Percentiles rank a stretch among this genome's conserved stretches.
Evolutionary conservation across 2,329 filamentous ascomycete species (phyloP).

Genomic region (Talaromyces piceae): DNA sequence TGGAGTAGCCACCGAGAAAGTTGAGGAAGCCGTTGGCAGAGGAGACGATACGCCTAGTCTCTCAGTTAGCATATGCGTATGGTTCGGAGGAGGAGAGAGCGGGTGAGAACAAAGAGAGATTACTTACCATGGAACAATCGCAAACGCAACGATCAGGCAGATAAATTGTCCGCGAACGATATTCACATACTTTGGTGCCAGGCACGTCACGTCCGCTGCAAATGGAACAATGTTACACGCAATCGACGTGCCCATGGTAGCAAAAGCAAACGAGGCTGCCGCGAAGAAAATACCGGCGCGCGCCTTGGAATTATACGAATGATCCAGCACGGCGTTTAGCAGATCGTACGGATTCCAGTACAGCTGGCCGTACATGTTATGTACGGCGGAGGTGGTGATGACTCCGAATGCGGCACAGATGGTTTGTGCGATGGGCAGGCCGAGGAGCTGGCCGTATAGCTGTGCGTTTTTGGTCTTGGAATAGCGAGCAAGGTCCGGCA

Average conservation of each 20-base stretch:
- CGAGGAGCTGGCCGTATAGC: slow-evolving; percentile 22
- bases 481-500: slow-evolving; percentile 33
- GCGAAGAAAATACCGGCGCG: slow-evolving; percentile 30
- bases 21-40: slow-evolving; percentile 18
- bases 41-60: slow-evolving; percentile 15
- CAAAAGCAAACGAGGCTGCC: slow-evolving; percentile 17
- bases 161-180: slow-evolving; percentile 27
- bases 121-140: slow-evolving; percentile 28
- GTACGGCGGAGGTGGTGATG: slow-evolving; percentile 21
- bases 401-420: slow-evolving; percentile 18
- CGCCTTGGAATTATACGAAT: slow-evolving; percentile 24
- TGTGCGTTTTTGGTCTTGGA: slow-evolving; percentile 25
- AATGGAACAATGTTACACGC: slow-evolving; percentile 27
- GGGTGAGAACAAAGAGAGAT: slow-evolving; percentile 1
- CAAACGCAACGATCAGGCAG: slow-evolving; percentile 24
- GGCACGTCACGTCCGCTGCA: slow-evolving; percentile 27
- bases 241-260: slow-evolving; percentile 17
- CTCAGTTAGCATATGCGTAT: too few relatives aligned
- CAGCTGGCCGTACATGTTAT: slow-evolving; percentile 28
- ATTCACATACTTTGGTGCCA: slow-evolving; percentile 25
- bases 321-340: slow-evolving; percentile 30
- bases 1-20: slow-evolving; percentile 17
- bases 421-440: slow-evolving; percentile 15
- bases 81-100: too few relatives aligned
- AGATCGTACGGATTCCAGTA: slow-evolving; percentile 35